Percentiles rank a stretch among this genome's conserved stretches.
phyloP scores from a whole-genome alignment of 73 alveolate species.

The Durusdinium trenchii region DNA sequence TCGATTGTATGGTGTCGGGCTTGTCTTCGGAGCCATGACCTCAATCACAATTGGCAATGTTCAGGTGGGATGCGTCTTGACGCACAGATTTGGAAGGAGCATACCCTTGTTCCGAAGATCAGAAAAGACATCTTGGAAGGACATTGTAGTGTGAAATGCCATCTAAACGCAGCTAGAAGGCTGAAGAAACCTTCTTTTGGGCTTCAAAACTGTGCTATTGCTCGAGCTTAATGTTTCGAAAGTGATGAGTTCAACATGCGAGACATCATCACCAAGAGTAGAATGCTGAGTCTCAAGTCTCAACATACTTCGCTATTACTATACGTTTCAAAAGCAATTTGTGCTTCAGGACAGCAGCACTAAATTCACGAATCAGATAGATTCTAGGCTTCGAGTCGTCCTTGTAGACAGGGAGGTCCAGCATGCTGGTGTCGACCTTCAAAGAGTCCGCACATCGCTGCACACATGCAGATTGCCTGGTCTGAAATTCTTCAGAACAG shows the following conservation, averaged over 20 bases:
- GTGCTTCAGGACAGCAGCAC: too few relatives aligned
- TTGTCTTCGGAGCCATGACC: slow-evolving; percentile 90
- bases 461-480: too few relatives aligned
- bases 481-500: too few relatives aligned
- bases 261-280: too few relatives aligned
- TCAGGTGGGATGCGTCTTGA: neutral
- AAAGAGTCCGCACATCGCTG: neutral
- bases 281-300: too few relatives aligned
- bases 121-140: too few relatives aligned
- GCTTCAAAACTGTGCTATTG: slow-evolving; percentile 45
- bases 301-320: too few relatives aligned
- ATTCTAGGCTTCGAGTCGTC: neutral
- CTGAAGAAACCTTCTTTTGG: neutral
- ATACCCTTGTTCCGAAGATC: neutral
- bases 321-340: too few relatives aligned
- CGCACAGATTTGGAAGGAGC: neutral
- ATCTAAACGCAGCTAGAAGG: slow-evolving; percentile 40
- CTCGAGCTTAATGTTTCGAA: too few relatives aligned
- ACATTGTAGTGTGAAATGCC: too few relatives aligned
- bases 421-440: slow-evolving; percentile 89
- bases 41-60: neutral
- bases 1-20: slow-evolving; percentile 64
- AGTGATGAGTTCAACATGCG: too few relatives aligned
- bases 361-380: neutral
- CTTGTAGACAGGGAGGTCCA: slow-evolving; percentile 88